Conservation (phyloP, 306 rosid genomes). For the Hylodesmum podocarpum region DNA sequence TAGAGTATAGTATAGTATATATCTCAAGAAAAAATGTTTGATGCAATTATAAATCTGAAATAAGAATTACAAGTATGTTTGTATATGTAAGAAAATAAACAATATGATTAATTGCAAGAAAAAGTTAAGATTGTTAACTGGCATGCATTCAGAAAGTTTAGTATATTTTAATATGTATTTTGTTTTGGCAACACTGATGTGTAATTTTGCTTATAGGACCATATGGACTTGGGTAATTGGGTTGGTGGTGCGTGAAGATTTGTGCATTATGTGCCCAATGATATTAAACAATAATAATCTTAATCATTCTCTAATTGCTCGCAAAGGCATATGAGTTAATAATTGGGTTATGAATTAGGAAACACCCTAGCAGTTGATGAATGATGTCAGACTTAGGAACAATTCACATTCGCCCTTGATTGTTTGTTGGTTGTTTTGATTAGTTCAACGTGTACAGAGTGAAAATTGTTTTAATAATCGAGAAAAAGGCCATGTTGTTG, state of each 20-base stretch:
- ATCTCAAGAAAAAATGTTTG: too few relatives aligned
- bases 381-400: constrained; percentile 23
- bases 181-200: not conserved
- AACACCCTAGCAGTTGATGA: constrained; percentile 33
- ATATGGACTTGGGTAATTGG: not conserved
- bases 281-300: constrained; percentile 12
- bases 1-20: too few relatives aligned
- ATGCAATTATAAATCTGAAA: not conserved
- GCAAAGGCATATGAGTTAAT: constrained; percentile 14
- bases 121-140: constrained; percentile 10
- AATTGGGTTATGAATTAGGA: constrained; percentile 24
- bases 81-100: too few relatives aligned
- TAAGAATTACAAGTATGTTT: not conserved
- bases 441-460: constrained; percentile 6
- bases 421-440: not conserved
- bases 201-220: not conserved
- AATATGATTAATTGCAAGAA: not conserved
- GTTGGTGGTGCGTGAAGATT: constrained; percentile 41
- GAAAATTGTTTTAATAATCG: constrained; percentile 24
- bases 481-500: not conserved
- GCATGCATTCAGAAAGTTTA: not conserved
- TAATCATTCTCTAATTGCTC: constrained; percentile 35
- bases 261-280: constrained; percentile 36
- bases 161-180: not conserved
- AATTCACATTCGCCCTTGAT: not conserved